phyloP scores from a whole-genome alignment of 345 rosid species.

The Carallia brachiata region DNA sequence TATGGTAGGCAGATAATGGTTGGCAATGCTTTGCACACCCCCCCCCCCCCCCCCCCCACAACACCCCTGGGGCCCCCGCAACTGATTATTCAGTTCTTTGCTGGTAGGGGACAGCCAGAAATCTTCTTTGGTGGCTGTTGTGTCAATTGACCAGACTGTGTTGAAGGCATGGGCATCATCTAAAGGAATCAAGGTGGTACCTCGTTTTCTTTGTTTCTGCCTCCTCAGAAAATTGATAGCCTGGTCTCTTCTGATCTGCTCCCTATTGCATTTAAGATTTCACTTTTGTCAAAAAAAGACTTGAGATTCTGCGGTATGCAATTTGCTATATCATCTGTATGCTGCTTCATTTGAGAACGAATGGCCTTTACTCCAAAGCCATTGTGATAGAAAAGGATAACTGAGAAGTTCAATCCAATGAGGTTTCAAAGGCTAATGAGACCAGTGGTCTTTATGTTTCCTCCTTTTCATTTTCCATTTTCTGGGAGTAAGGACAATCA shows the following conservation, averaged over 20 bases:
- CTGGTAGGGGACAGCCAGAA: conserved; percentile 88
- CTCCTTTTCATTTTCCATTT: too few species aligned
- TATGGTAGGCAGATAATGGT: conserved; percentile 51
- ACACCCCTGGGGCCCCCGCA: background rate
- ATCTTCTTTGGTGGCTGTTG: conserved; percentile 83
- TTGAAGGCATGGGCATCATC: conserved; percentile 81
- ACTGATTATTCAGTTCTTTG: conserved; percentile 17
- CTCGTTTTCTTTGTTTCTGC: background rate
- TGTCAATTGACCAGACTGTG: conserved; percentile 76
- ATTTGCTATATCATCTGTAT: too few species aligned
- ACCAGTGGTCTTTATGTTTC: too few species aligned
- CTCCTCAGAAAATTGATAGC: conserved; percentile 31
- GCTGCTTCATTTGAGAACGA: too few species aligned
- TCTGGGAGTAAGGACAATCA: too few species aligned
- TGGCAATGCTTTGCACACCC: background rate
- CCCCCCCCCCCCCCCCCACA: background rate
- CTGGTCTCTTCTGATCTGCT: conserved; percentile 50
- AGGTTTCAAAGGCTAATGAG: too few species aligned
- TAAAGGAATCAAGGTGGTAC: conserved; percentile 76
- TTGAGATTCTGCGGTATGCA: too few species aligned
- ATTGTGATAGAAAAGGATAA: too few species aligned
- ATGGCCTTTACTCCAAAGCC: too few species aligned
- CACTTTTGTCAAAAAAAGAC: too few species aligned
- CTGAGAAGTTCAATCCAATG: too few species aligned
- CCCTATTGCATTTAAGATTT: too few species aligned